Conservation (phyloP, 805 yeast species). For the Candida quercuum region DNA sequence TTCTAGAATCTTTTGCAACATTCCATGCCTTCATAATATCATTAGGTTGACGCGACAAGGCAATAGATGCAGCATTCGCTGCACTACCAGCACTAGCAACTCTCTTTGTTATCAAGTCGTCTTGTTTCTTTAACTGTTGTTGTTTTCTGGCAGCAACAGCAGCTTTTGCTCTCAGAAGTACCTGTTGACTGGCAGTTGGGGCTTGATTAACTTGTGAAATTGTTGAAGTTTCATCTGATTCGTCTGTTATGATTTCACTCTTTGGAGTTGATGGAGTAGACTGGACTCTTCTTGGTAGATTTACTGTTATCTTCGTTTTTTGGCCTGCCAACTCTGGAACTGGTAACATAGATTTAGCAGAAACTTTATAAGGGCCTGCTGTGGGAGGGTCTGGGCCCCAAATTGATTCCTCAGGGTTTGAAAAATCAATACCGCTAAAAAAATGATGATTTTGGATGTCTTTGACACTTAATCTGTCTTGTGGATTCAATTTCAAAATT, state of each 20-base stretch:
- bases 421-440: constrained; percentile 51
- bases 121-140: constrained; percentile 7
- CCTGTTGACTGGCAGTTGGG: constrained; percentile 22
- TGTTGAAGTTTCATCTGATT: constrained; percentile 6
- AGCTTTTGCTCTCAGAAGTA: constrained; percentile 22
- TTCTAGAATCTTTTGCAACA: constrained; percentile 8
- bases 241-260: constrained; percentile 5
- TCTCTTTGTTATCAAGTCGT: constrained; percentile 6
- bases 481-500: constrained; percentile 59
- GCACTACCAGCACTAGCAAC: constrained; percentile 16
- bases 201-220: constrained; percentile 17
- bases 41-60: constrained; percentile 23
- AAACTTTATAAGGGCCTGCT: constrained; percentile 65
- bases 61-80: constrained; percentile 23
- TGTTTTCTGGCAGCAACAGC: constrained; percentile 25
- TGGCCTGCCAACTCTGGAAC: constrained; percentile 45
- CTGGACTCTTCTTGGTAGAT: constrained; percentile 15
- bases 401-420: constrained; percentile 38
- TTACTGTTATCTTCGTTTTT: constrained; percentile 17
- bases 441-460: constrained; percentile 61
- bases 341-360: constrained; percentile 76
- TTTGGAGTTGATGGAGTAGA: constrained; percentile 22
- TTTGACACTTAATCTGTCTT: constrained; percentile 51
- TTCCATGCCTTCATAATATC: constrained; percentile 21
- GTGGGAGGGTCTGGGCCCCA: constrained; percentile 63